A percentile compares a stretch with the other conserved stretches of the same genome.
phyloP scores from a whole-genome alignment of 768 basidiomycete species.

The Kwoniella pini region DNA sequence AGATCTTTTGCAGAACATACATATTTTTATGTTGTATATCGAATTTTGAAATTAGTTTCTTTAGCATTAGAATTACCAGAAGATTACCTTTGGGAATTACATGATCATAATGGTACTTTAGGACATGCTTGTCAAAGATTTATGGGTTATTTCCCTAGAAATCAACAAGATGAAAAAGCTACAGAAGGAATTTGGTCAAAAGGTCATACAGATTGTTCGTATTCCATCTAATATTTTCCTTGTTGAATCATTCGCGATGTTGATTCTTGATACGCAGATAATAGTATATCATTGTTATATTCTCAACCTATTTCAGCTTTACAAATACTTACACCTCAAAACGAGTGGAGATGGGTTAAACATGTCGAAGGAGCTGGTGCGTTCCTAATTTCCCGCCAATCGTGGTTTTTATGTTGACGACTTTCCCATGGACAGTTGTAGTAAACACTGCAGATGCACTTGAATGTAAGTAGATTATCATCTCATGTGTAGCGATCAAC shows the following conservation, averaged over 20 bases:
- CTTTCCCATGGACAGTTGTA: conserved; percentile 8
- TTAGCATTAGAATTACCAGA: conserved; percentile 34
- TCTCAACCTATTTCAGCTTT: conserved; percentile 42
- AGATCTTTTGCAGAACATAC: conserved; percentile 30
- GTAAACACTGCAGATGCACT: conserved; percentile 41
- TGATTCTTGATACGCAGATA: conserved; percentile 6
- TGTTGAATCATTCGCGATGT: too few relatives aligned
- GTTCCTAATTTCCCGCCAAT: neutral
- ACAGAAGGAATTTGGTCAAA: conserved; percentile 39
- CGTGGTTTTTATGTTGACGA: neutral
- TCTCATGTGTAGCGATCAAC: neutral
- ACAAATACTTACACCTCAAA: conserved; percentile 33
- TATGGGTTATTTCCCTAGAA: conserved; percentile 33
- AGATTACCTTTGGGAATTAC: conserved; percentile 35
- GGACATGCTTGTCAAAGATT: conserved; percentile 31
- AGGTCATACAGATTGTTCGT: conserved; percentile 33
- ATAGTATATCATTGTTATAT: conserved; percentile 32
- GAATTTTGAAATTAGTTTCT: conserved; percentile 31
- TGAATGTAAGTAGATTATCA: conserved; percentile 15
- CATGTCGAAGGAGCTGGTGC: conserved; percentile 29
- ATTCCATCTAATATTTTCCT: neutral
- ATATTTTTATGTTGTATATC: conserved; percentile 32
- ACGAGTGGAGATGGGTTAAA: conserved; percentile 40
- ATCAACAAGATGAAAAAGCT: conserved; percentile 21
- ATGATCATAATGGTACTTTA: conserved; percentile 26